These are phyloP conservation scores for Phytopythium helicoides DNA, from an alignment of 352 stramenopile genomes.

Conservation along the genomic window DNA sequence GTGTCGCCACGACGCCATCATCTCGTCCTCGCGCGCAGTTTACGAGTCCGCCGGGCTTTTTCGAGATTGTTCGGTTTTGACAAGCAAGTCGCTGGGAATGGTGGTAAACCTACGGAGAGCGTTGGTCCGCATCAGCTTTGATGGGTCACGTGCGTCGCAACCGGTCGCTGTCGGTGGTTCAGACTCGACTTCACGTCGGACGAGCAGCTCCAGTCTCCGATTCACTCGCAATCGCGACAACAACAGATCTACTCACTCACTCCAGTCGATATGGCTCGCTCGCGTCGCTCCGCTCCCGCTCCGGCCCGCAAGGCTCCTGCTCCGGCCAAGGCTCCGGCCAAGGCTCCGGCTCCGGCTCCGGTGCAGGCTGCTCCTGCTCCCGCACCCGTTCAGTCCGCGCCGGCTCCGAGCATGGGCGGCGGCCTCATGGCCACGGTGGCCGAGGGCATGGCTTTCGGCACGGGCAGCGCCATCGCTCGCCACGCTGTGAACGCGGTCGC, in stretches of 20 bases:
- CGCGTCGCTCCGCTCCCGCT: constrained; percentile 45
- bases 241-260: too few species aligned
- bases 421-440: constrained; percentile 94
- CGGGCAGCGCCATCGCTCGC: constrained; percentile 94
- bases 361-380: constrained; percentile 1
- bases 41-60: too few species aligned
- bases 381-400: constrained; percentile 14
- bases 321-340: constrained; percentile 39
- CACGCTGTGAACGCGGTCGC: constrained; percentile 70
- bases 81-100: constrained; percentile 9
- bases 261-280: constrained; percentile 52
- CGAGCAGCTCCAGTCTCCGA: neutral
- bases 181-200: neutral
- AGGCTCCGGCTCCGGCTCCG: constrained; percentile 31
- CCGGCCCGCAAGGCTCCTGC: constrained; percentile 39
- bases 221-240: constrained; percentile 22
- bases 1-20: too few species aligned
- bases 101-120: constrained; percentile 1
- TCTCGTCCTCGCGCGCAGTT: too few species aligned
- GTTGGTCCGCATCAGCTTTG: constrained; percentile 10
- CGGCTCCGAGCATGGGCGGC: constrained; percentile 78
- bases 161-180: constrained; percentile 3
- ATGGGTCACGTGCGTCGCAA: constrained; percentile 2
- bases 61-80: too few species aligned
- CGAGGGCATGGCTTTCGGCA: constrained; percentile 97